These are phyloP conservation scores for Jaltomata sinuosa DNA, from an alignment of 257 asterid genomes.

Conservation along the genomic window DNA sequence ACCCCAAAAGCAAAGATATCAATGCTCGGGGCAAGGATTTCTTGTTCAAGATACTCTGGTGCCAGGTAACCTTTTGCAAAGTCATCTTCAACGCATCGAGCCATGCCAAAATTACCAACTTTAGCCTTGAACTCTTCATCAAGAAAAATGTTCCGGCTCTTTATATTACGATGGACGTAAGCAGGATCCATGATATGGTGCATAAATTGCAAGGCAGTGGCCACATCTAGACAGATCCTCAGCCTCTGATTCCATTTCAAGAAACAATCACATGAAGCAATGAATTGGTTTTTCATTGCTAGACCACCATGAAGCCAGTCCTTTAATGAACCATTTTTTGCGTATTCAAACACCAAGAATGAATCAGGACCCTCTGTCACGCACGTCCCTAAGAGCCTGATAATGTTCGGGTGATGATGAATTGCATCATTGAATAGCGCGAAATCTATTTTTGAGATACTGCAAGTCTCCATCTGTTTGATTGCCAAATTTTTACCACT, in stretches of 20 bases:
- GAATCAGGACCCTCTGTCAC: conserved; percentile 37
- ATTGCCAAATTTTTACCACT: conserved; percentile 57
- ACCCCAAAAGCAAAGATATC: conserved; percentile 74
- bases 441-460: conserved; percentile 29
- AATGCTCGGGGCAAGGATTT: conserved; percentile 19
- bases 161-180: conserved; percentile 49
- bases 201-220: conserved; percentile 65
- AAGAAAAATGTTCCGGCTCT: conserved; percentile 53
- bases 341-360: conserved; percentile 54
- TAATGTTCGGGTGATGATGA: conserved; percentile 48
- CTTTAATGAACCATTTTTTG: conserved; percentile 59
- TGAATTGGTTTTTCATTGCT: conserved; percentile 83
- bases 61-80: conserved; percentile 37
- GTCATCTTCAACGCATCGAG: conserved; percentile 18
- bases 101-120: conserved; percentile 68
- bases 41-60: conserved; percentile 33
- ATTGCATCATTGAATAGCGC: conserved; percentile 29
- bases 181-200: conserved; percentile 66
- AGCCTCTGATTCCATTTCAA: conserved; percentile 69
- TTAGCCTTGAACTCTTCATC: conserved; percentile 68
- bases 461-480: conserved; percentile 25
- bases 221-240: conserved; percentile 56
- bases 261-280: conserved; percentile 74
- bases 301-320: conserved; percentile 91
- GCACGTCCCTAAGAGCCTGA: conserved; percentile 51